These are phyloP conservation scores for Leishmania tarentolae DNA, from an alignment of 208 protist species.

Conservation along the genomic window DNA sequence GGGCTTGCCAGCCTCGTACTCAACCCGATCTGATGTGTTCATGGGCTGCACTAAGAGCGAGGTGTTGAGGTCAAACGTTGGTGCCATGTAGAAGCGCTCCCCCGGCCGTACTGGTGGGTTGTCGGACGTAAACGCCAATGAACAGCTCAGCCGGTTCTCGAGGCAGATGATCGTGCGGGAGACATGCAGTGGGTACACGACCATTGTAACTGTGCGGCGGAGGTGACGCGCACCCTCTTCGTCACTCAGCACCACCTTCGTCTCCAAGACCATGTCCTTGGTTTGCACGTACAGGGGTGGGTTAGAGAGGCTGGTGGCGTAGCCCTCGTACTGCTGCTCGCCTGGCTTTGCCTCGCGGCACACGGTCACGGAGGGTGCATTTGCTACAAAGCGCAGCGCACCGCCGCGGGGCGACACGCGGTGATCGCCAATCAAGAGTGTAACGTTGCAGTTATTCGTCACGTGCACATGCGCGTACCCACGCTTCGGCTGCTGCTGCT, in stretches of 20 bases:
- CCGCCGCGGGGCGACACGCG: conserved; percentile 45
- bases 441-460: conserved; percentile 56
- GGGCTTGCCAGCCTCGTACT: conserved; percentile 20
- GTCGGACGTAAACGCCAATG: conserved; percentile 32
- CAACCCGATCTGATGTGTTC: conserved; percentile 23
- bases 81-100: conserved; percentile 61
- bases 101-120: conserved; percentile 40
- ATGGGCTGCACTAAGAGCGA: conserved; percentile 56
- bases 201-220: conserved; percentile 57
- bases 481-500: conserved; percentile 14
- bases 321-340: conserved; percentile 30
- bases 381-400: conserved; percentile 41
- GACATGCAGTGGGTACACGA: conserved; percentile 67
- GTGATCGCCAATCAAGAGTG: conserved; percentile 36
- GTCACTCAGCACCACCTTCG: conserved; percentile 40
- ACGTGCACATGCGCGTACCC: conserved; percentile 54
- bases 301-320: conserved; percentile 53
- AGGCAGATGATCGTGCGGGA: conserved; percentile 73
- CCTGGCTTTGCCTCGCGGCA: conserved; percentile 25
- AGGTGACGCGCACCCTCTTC: conserved; percentile 44
- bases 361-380: conserved; percentile 24
- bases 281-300: conserved; percentile 62
- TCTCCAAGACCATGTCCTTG: conserved; percentile 62
- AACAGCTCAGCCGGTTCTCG: conserved; percentile 64
- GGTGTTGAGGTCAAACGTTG: conserved; percentile 42